phyloP scores from a whole-genome alignment of 768 basidiomycete species.

The Leccinum broughii region DNA sequence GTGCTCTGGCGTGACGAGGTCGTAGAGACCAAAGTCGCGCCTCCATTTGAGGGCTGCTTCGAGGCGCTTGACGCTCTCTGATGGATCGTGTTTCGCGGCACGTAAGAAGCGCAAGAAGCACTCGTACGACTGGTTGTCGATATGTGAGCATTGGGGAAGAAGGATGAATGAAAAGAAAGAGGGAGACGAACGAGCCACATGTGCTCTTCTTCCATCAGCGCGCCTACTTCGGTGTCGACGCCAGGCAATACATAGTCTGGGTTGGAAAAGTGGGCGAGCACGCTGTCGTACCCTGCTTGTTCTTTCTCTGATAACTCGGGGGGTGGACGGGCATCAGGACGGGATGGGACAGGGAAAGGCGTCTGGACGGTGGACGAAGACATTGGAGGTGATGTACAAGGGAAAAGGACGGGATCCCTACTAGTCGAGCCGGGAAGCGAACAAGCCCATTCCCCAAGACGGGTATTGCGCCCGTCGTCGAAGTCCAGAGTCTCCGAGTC shows the following conservation, averaged over 20 bases:
- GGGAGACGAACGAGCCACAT: slow-evolving; percentile 66
- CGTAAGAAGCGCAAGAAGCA: slow-evolving; percentile 77
- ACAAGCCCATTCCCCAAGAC: background rate
- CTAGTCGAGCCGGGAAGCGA: background rate
- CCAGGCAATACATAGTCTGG: slow-evolving; percentile 53
- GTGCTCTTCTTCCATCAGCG: slow-evolving; percentile 64
- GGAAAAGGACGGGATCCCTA: too few relatives aligned
- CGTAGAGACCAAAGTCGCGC: slow-evolving; percentile 73
- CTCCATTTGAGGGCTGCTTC: slow-evolving; percentile 80
- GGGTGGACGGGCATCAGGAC: slow-evolving; percentile 35
- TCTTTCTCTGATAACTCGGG: slow-evolving; percentile 44
- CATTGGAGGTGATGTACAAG: slow-evolving; percentile 4
- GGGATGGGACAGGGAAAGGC: slow-evolving; percentile 26
- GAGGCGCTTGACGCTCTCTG: slow-evolving; percentile 58
- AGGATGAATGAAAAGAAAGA: background rate
- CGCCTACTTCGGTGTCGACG: slow-evolving; percentile 39
- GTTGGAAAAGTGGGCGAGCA: slow-evolving; percentile 59
- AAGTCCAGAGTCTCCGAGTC: background rate
- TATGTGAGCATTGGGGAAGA: background rate
- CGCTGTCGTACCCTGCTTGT: slow-evolving; percentile 49
- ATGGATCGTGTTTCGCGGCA: slow-evolving; percentile 71
- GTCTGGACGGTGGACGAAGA: slow-evolving; percentile 15
- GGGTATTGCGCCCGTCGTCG: too few relatives aligned
- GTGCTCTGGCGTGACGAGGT: slow-evolving; percentile 53
- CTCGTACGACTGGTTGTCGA: slow-evolving; percentile 50